Evolutionary conservation across 495 filamentous ascomycete genomes (phyloP).

Genomic region (Aspergillus cavernicola): DNA sequence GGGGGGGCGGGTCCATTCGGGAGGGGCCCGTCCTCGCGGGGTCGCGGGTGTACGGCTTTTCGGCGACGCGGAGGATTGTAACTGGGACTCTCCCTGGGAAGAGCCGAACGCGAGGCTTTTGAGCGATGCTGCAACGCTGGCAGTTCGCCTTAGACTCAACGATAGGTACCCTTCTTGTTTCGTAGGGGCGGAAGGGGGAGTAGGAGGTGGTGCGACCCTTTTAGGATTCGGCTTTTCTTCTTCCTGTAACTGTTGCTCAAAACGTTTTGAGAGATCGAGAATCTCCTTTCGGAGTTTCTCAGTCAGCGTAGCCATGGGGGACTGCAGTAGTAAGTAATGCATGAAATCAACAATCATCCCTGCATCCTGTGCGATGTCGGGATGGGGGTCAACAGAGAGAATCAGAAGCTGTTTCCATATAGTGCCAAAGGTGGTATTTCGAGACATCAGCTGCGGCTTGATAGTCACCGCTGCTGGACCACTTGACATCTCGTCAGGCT

Average conservation of each 20-base stretch:
- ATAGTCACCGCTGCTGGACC: conserved; percentile 8
- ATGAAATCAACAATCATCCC: conserved; percentile 78
- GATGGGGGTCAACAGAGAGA: conserved; percentile 89
- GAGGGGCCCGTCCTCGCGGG: conserved; percentile 54
- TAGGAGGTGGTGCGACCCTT: conserved; percentile 43
- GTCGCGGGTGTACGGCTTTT: conserved; percentile 45
- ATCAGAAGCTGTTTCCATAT: conserved; percentile 92
- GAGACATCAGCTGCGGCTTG: conserved; percentile 53
- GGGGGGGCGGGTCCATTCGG: conserved; percentile 70
- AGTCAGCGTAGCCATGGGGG: conserved; percentile 65
- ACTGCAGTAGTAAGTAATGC: conserved; percentile 70
- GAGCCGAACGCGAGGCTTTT: conserved; percentile 62
- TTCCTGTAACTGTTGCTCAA: conserved; percentile 45
- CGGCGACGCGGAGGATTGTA: conserved; percentile 30
- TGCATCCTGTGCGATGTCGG: conserved; percentile 84
- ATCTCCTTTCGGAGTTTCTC: conserved; percentile 76
- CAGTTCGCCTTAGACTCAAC: conserved; percentile 60
- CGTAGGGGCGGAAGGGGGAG: conserved; percentile 45
- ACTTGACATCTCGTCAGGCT: conserved; percentile 14
- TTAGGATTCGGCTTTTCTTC: conserved; percentile 37
- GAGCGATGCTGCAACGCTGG: conserved; percentile 69
- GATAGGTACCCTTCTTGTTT: conserved; percentile 65
- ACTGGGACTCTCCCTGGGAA: conserved; percentile 27
- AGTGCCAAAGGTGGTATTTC: conserved; percentile 83
- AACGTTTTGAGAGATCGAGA: conserved; percentile 51